These are phyloP conservation scores for Fusarium agapanthi DNA, from an alignment of 2,329 filamentous ascomycete genomes.

Conservation along the genomic window DNA sequence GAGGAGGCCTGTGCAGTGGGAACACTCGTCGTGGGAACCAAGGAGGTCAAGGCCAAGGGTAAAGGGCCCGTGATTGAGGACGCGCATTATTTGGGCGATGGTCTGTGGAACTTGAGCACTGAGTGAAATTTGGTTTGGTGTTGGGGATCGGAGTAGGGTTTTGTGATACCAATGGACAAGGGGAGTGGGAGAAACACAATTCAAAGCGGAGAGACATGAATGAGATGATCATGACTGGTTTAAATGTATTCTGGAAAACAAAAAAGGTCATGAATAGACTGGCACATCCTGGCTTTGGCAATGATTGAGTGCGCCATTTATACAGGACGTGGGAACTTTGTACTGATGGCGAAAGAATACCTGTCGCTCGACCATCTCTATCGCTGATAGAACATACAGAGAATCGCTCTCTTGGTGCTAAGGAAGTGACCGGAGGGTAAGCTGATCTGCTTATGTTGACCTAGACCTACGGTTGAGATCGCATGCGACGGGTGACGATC, in stretches of 20 bases:
- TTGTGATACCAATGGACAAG: conserved; percentile 35
- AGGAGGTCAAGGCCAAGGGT: conserved; percentile 91
- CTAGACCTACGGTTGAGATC: background rate
- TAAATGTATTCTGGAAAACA: background rate
- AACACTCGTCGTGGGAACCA: conserved; percentile 81
- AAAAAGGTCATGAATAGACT: background rate
- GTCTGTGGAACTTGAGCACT: conserved; percentile 78
- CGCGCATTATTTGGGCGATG: conserved; percentile 93
- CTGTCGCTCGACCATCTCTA: background rate
- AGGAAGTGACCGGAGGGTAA: accelerated
- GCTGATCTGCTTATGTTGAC: background rate
- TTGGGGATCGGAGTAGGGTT: background rate
- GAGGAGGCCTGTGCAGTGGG: conserved; percentile 90
- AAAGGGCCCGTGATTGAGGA: conserved; percentile 95
- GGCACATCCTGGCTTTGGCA: background rate
- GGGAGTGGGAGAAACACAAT: background rate
- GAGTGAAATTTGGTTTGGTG: conserved; percentile 49
- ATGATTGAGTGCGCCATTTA: background rate
- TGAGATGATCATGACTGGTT: background rate
- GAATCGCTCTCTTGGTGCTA: too few relatives aligned
- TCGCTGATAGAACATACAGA: background rate
- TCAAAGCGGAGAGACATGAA: background rate
- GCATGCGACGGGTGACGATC: background rate
- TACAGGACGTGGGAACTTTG: background rate
- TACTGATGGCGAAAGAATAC: background rate